A percentile compares a stretch with the other conserved stretches of the same genome.
Evolutionary conservation across 139 green algal genomes (phyloP).

Genomic region (Chlorella sp.): DNA sequence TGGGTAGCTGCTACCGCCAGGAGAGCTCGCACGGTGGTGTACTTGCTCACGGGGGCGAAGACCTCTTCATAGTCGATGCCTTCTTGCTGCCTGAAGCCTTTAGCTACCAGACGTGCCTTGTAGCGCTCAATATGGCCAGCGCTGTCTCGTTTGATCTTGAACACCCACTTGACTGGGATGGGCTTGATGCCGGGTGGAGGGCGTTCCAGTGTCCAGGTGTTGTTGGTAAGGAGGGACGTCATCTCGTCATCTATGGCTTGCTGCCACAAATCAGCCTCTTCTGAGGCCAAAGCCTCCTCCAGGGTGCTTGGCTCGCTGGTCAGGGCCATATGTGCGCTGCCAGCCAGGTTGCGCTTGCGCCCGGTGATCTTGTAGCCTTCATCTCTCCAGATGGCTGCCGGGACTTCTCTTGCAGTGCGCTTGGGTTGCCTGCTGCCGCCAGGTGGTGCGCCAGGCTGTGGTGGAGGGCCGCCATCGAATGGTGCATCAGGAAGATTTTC

Average conservation of each 20-base stretch:
- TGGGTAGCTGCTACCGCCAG: too few relatives aligned
- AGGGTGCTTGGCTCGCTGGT: background rate
- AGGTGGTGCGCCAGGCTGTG: background rate
- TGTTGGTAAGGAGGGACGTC: background rate
- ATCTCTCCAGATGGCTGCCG: background rate
- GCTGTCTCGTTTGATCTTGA: too few relatives aligned
- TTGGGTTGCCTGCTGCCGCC: too few relatives aligned
- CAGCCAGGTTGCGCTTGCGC: background rate
- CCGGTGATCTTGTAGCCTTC: slow-evolving; percentile 8
- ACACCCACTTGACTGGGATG: too few relatives aligned
- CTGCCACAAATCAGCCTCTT: slow-evolving; percentile 5
- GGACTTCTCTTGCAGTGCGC: background rate
- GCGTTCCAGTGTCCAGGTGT: background rate
- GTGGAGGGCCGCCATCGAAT: background rate
- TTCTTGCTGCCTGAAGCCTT: too few relatives aligned
- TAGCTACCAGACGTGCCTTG: too few relatives aligned
- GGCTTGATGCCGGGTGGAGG: background rate
- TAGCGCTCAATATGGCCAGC: too few relatives aligned
- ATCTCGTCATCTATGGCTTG: slow-evolving; percentile 12
- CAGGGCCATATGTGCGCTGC: background rate
- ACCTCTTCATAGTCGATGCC: slow-evolving; percentile 59
- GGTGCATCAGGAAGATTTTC: background rate
- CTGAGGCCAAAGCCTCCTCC: background rate
- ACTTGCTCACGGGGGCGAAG: too few relatives aligned
- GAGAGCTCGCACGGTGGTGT: too few relatives aligned